Conservation (phyloP, 495 filamentous ascomycete species). For the Echria macrotheca region DNA sequence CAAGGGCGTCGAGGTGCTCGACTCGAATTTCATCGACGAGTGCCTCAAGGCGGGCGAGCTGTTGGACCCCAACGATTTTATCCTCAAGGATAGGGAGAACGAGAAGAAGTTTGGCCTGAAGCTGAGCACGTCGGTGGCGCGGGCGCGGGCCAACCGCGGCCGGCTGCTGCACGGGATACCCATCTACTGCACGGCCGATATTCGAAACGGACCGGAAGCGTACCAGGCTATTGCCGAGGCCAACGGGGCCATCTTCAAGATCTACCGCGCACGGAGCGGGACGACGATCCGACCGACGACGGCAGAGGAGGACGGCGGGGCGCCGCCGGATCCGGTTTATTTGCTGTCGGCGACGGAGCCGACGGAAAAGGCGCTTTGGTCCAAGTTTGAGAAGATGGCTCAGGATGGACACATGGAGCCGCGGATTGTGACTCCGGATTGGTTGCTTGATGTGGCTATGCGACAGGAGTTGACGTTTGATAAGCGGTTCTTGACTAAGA, state of each 20-base stretch:
- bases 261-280: conserved; percentile 69
- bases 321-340: conserved; percentile 63
- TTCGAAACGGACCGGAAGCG: conserved; percentile 74
- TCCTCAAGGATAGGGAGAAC: conserved; percentile 61
- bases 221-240: conserved; percentile 78
- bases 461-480: conserved; percentile 66
- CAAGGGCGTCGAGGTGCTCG: conserved; percentile 65
- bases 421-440: conserved; percentile 74
- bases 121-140: conserved; percentile 55
- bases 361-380: conserved; percentile 72
- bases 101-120: conserved; percentile 66
- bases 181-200: conserved; percentile 72
- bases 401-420: conserved; percentile 63
- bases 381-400: conserved; percentile 72
- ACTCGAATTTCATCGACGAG: conserved; percentile 69
- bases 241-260: conserved; percentile 76
- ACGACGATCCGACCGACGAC: conserved; percentile 51
- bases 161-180: conserved; percentile 64
- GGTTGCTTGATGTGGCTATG: conserved; percentile 86
- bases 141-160: conserved; percentile 70
- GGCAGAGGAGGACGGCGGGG: conserved; percentile 52
- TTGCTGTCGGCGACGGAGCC: conserved; percentile 60
- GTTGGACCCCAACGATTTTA: conserved; percentile 54
- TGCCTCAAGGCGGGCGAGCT: conserved; percentile 57
- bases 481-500: conserved; percentile 51